These are phyloP conservation scores for Geotrichum bryndzae DNA, from an alignment of 1,139 yeast species.

Conservation along the genomic window DNA sequence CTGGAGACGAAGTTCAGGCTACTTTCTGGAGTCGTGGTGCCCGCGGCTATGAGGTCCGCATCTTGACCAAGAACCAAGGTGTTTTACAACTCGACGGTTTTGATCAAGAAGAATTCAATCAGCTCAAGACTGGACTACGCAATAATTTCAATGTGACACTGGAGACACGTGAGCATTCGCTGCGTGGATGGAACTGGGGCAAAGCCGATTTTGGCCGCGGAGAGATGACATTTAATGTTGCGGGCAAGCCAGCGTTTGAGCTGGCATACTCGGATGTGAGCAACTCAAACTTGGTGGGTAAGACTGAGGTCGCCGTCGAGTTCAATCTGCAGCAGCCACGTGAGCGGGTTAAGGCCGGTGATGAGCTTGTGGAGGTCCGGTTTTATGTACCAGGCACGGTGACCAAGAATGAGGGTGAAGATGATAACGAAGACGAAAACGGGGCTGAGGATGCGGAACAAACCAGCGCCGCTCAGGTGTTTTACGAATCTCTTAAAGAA, in stretches of 20 bases:
- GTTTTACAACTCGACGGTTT: conserved; percentile 89
- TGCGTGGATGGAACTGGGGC: conserved; percentile 99
- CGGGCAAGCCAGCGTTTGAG: conserved; percentile 87
- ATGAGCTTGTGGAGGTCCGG: conserved; percentile 90
- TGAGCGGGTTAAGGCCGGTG: conserved; percentile 71
- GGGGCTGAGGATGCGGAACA: conserved; percentile 48
- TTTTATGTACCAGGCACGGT: conserved; percentile 84
- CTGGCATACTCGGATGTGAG: conserved; percentile 74
- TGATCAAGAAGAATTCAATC: conserved; percentile 70
- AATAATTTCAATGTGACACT: conserved; percentile 65
- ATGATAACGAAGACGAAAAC: conserved; percentile 31
- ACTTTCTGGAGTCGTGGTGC: conserved; percentile 92
- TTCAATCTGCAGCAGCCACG: conserved; percentile 56
- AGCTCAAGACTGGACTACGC: conserved; percentile 77
- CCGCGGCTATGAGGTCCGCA: conserved; percentile 81
- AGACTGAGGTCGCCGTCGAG: conserved; percentile 89
- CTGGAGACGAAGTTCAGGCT: conserved; percentile 74
- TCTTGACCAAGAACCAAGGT: conserved; percentile 84
- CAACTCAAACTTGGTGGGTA: conserved; percentile 88
- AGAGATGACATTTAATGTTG: conserved; percentile 79
- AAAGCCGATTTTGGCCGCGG: conserved; percentile 85
- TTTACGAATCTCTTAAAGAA: conserved; percentile 86
- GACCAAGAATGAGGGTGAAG: conserved; percentile 39
- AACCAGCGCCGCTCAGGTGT: conserved; percentile 71
- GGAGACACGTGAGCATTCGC: conserved; percentile 82